Evolutionary conservation across 2,329 filamentous ascomycete species (phyloP).

Genomic region (Xylaria sp.): DNA sequence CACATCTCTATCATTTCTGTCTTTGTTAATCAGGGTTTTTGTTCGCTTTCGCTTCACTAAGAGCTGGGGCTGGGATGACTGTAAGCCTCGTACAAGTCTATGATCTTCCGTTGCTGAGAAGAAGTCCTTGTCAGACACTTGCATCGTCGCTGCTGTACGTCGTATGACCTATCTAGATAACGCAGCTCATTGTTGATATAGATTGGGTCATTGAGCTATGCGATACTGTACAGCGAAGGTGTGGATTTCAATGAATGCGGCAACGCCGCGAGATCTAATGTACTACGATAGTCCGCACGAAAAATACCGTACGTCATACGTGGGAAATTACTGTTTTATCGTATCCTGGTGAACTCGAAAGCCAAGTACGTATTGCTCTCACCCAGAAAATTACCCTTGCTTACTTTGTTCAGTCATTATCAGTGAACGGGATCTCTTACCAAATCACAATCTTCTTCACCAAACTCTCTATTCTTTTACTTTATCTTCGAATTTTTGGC

Average conservation of each 20-base stretch:
- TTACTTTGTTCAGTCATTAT: not conserved
- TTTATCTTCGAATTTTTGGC: not conserved
- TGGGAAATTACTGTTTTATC: not conserved
- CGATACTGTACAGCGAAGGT: not conserved
- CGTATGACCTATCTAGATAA: not conserved
- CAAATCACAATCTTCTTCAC: conserved; percentile 2
- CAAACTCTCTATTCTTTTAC: not conserved
- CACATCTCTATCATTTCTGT: not conserved
- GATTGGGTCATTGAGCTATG: not conserved
- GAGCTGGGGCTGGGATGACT: conserved; percentile 2
- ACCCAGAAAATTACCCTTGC: not conserved
- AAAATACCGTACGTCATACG: not conserved
- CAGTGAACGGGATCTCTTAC: not conserved
- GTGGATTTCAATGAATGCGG: not conserved
- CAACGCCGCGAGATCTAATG: not conserved
- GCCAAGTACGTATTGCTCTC: not conserved
- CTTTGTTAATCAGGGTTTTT: not conserved
- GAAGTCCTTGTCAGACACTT: not conserved
- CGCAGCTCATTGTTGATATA: not conserved
- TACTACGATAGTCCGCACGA: not conserved
- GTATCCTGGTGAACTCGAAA: not conserved
- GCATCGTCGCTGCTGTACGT: not conserved
- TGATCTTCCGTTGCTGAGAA: not conserved
- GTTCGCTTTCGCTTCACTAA: conserved; percentile 8
- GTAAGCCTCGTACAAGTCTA: not conserved